These are phyloP conservation scores for Dipodascopsis tothii DNA, from an alignment of 805 yeast species.

Conservation along the genomic window DNA sequence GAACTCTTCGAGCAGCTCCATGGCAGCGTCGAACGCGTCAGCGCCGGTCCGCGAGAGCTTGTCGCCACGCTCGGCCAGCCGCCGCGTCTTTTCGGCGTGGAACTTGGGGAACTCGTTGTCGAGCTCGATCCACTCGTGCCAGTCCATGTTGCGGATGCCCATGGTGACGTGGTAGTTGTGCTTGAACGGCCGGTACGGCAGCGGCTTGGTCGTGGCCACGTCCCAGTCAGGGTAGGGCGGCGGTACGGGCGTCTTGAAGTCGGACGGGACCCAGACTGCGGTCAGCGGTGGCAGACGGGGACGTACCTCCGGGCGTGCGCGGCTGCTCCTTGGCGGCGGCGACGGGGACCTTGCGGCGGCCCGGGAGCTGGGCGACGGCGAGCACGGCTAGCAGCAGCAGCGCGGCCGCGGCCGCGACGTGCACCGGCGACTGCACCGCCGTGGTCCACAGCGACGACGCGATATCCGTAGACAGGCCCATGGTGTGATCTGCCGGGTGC, in stretches of 20 bases:
- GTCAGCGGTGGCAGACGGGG: too few species aligned
- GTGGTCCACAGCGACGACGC: too few species aligned
- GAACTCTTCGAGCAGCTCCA: conserved; percentile 49
- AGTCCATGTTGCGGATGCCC: conserved; percentile 61
- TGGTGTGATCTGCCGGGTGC: too few species aligned
- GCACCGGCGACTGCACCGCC: too few species aligned
- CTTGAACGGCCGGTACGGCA: conserved; percentile 62
- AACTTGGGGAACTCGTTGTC: conserved; percentile 58
- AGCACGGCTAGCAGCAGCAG: too few species aligned
- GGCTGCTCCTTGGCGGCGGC: too few species aligned
- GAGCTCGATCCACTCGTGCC: conserved; percentile 57
- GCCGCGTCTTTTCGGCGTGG: conserved; percentile 45
- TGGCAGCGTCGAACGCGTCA: conserved; percentile 37
- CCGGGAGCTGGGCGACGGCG: too few species aligned
- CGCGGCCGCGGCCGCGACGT: too few species aligned
- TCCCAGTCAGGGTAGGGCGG: conserved; percentile 44
- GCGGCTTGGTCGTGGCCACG: conserved; percentile 42
- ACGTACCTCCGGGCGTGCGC: too few species aligned
- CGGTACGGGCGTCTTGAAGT: conserved; percentile 45
- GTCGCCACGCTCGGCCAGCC: conserved; percentile 42
- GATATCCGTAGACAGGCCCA: too few species aligned
- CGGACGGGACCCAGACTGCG: conserved; percentile 57
- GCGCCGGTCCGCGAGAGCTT: conserved; percentile 35
- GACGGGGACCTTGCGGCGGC: too few species aligned
- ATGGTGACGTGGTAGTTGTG: conserved; percentile 58